Evolutionary conservation across 2,329 filamentous ascomycete species (phyloP).

Genomic region (Aureobasidium namibiae): DNA sequence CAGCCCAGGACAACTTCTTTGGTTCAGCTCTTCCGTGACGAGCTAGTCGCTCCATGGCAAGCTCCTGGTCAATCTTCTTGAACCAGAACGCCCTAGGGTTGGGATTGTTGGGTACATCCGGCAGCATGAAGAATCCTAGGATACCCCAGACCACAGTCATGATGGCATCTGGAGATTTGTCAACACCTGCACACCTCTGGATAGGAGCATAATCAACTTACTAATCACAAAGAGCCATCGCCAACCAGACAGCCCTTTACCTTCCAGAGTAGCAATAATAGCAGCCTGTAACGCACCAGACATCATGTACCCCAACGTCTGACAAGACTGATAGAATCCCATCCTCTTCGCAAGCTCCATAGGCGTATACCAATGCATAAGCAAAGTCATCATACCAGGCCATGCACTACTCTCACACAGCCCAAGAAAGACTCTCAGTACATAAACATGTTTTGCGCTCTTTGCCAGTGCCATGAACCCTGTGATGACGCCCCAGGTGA

Average conservation of each 20-base stretch:
- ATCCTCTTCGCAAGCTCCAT: conserved; percentile 20
- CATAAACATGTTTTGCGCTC: conserved; percentile 21
- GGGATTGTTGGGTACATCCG: conserved; percentile 30
- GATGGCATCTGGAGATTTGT: conserved; percentile 20
- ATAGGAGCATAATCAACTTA: neutral
- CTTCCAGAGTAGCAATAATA: conserved; percentile 26
- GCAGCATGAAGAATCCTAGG: conserved; percentile 29
- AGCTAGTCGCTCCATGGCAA: conserved; percentile 37
- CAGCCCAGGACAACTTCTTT: conserved; percentile 38
- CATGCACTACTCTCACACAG: conserved; percentile 31
- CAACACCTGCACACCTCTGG: neutral
- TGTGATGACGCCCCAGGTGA: conserved; percentile 21
- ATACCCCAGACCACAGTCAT: conserved; percentile 30
- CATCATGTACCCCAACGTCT: conserved; percentile 21
- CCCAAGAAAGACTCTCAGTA: conserved; percentile 22
- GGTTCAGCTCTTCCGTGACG: conserved; percentile 39
- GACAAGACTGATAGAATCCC: conserved; percentile 21
- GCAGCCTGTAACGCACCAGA: conserved; percentile 21
- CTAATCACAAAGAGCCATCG: conserved; percentile 32
- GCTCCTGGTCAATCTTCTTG: conserved; percentile 31
- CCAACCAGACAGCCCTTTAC: conserved; percentile 28
- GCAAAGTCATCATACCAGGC: conserved; percentile 38
- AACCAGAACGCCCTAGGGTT: conserved; percentile 38
- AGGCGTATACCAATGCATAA: conserved; percentile 24
- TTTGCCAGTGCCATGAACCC: conserved; percentile 26